These are phyloP conservation scores for Zarea fungicola DNA, from an alignment of 2,329 filamentous ascomycete genomes.

Conservation along the genomic window DNA sequence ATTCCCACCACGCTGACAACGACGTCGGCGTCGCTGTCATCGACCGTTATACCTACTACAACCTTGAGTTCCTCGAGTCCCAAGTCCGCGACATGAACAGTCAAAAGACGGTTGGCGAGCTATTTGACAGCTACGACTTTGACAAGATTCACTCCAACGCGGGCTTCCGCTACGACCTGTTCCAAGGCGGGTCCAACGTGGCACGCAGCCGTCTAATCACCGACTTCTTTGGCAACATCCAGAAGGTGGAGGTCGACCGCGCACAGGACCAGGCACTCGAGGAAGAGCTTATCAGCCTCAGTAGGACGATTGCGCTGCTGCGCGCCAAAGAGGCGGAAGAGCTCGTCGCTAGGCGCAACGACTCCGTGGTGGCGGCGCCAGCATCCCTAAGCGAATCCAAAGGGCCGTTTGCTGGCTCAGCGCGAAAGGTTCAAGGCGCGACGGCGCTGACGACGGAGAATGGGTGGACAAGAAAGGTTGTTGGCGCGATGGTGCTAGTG, in stretches of 20 bases:
- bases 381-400: slow-evolving; percentile 25
- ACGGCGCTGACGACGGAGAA: slow-evolving; percentile 61
- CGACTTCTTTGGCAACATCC: slow-evolving; percentile 97
- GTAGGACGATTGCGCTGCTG: slow-evolving; percentile 56
- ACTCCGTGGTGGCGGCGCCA: slow-evolving; percentile 16
- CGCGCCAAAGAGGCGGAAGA: slow-evolving; percentile 44
- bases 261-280: slow-evolving; percentile 53
- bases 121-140: slow-evolving; percentile 95
- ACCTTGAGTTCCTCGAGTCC: slow-evolving; percentile 90
- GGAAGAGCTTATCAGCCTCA: slow-evolving; percentile 74
- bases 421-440: slow-evolving; percentile 31
- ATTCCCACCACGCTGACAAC: slow-evolving; percentile 96
- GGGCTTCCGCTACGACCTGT: slow-evolving; percentile 92
- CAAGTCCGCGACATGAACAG: slow-evolving; percentile 80
- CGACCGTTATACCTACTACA: slow-evolving; percentile 97
- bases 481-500: slow-evolving; percentile 57
- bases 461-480: slow-evolving; percentile 61
- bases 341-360: slow-evolving; percentile 27
- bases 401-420: slow-evolving; percentile 14
- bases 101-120: slow-evolving; percentile 84
- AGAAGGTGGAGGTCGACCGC: slow-evolving; percentile 86
- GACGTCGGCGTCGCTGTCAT: slow-evolving; percentile 98
- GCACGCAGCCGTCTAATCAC: slow-evolving; percentile 79
- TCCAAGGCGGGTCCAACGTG: slow-evolving; percentile 72
- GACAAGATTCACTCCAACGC: slow-evolving; percentile 91